phyloP scores from a whole-genome alignment of 202 grass and related monocot genomes.

The Carex arenaria region DNA sequence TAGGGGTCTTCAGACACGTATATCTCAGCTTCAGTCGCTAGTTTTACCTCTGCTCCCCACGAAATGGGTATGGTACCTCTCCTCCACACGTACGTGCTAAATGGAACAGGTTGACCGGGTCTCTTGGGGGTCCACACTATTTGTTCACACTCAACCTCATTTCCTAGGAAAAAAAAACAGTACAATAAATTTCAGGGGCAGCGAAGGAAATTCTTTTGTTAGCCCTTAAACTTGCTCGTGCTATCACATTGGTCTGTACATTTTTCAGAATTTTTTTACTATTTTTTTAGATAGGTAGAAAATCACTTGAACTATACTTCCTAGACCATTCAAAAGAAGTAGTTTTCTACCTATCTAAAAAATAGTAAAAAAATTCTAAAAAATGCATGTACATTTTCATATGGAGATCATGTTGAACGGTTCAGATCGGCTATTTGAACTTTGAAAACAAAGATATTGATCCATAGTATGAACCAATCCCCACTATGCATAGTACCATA shows the following conservation, averaged over 20 bases:
- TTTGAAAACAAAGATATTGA: no score
- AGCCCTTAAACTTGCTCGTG: neutral
- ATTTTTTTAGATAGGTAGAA: no score
- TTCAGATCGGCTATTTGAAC: no score
- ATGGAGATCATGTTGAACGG: no score
- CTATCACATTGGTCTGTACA: neutral
- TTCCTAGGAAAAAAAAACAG: conserved; percentile 33
- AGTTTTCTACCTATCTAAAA: no score
- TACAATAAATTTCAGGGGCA: neutral
- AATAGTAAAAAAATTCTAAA: no score
- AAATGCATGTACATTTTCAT: no score
- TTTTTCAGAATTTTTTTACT: no score
- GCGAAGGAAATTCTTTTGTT: neutral
- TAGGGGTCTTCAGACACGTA: conserved; percentile 91
- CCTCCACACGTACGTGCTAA: conserved; percentile 87
- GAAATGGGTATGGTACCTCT: conserved; percentile 96
- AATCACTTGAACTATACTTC: no score
- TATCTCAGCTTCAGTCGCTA: conserved; percentile 83
- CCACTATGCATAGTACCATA: no score
- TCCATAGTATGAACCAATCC: no score
- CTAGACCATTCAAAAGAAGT: no score
- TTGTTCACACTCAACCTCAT: conserved; percentile 97
- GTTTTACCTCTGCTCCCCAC: conserved; percentile 96
- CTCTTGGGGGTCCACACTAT: conserved; percentile 70
- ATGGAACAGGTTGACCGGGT: conserved; percentile 40